These are phyloP conservation scores for Lentinula sp. DNA, from an alignment of 768 basidiomycete species.

Conservation along the genomic window DNA sequence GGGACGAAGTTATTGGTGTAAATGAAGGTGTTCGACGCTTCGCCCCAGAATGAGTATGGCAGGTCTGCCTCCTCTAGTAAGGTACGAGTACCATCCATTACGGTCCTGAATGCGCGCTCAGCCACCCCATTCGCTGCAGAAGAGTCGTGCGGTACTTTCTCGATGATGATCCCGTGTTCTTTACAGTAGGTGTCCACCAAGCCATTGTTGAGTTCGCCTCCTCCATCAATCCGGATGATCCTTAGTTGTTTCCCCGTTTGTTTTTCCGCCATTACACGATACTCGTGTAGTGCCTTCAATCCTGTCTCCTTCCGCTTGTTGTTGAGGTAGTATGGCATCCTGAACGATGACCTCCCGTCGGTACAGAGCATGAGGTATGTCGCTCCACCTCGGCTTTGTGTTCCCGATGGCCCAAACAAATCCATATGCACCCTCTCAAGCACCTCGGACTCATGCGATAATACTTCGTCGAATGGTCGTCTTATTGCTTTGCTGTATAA, in stretches of 20 bases:
- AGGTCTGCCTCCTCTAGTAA: background rate
- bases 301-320: slow-evolving; percentile 16
- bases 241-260: slow-evolving; percentile 9
- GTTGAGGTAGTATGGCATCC: slow-evolving; percentile 13
- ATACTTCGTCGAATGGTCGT: slow-evolving; percentile 16
- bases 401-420: slow-evolving; percentile 18
- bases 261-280: slow-evolving; percentile 7
- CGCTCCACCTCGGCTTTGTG: slow-evolving; percentile 11
- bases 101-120: slow-evolving; percentile 14
- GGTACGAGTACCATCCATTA: slow-evolving; percentile 12
- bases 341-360: slow-evolving; percentile 13
- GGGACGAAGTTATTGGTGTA: background rate
- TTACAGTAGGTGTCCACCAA: slow-evolving; percentile 13
- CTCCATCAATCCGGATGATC: slow-evolving; percentile 17
- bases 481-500: slow-evolving; percentile 16
- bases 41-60: background rate
- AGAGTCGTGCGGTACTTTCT: slow-evolving; percentile 15
- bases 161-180: slow-evolving; percentile 15
- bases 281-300: slow-evolving; percentile 13
- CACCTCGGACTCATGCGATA: slow-evolving; percentile 8
- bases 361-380: slow-evolving; percentile 19
- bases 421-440: slow-evolving; percentile 17
- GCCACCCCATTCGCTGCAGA: slow-evolving; percentile 21
- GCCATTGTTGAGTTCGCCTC: slow-evolving; percentile 20
- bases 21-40: background rate